A percentile compares a stretch with the other conserved stretches of the same genome.
Conservation (phyloP, 352 stramenopile species). For the Elongisporangium prolatum region DNA sequence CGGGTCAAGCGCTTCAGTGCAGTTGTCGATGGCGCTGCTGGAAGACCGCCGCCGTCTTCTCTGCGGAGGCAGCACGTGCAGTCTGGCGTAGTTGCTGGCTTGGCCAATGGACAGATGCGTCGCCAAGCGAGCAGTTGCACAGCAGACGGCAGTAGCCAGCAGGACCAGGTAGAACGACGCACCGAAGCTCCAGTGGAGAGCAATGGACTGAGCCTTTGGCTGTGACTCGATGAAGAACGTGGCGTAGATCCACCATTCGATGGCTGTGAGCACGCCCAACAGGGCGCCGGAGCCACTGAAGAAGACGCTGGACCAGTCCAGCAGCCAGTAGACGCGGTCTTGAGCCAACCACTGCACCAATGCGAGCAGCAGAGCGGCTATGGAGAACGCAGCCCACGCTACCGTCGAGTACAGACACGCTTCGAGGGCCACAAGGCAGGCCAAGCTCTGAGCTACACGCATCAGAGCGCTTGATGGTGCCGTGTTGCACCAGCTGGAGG, state of each 20-base stretch:
- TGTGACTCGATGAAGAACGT: slow-evolving; percentile 37
- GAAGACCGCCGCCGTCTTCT: slow-evolving; percentile 6
- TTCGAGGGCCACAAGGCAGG: slow-evolving; percentile 58
- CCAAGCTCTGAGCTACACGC: slow-evolving; percentile 42
- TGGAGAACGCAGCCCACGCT: slow-evolving; percentile 33
- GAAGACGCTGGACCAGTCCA: slow-evolving; percentile 17
- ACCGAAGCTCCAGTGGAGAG: slow-evolving; percentile 33
- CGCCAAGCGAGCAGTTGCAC: slow-evolving; percentile 20
- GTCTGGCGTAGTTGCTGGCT: slow-evolving; percentile 13
- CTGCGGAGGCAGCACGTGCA: slow-evolving; percentile 15
- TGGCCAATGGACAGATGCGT: slow-evolving; percentile 10
- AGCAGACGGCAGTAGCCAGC: slow-evolving; percentile 20
- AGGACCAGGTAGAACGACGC: slow-evolving; percentile 33
- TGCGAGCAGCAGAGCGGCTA: slow-evolving; percentile 13
- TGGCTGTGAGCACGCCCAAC: slow-evolving; percentile 27
- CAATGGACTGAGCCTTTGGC: slow-evolving; percentile 22
- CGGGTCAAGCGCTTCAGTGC: slow-evolving; percentile 26
- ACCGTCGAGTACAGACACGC: slow-evolving; percentile 42
- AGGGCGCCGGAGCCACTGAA: slow-evolving; percentile 27
- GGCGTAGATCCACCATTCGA: slow-evolving; percentile 57
- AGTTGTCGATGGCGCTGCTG: slow-evolving; percentile 5
- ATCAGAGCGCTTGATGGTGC: slow-evolving; percentile 16
- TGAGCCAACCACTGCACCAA: slow-evolving; percentile 1
- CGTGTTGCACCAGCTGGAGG: slow-evolving; percentile 40
- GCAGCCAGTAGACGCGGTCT: neutral